Percentiles rank a stretch among this genome's conserved stretches.
Evolutionary conservation across 2,329 filamentous ascomycete genomes (phyloP).

Genomic region (Hypoxylon sp.): DNA sequence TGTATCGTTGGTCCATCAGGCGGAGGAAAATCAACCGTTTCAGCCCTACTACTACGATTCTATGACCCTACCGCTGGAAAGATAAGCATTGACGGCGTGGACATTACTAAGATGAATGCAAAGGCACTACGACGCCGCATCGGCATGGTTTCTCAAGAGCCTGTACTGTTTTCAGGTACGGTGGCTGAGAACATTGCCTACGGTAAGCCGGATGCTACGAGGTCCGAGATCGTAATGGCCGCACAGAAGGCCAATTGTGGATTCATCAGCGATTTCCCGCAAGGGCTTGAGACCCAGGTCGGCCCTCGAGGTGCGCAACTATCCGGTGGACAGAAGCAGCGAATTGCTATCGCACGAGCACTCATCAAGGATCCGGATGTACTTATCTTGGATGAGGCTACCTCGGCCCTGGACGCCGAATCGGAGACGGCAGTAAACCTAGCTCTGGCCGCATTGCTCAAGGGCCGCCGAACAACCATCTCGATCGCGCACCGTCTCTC

Average conservation of each 20-base stretch:
- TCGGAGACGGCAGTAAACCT: slow-evolving; percentile 96
- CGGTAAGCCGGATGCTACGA: slow-evolving; percentile 79
- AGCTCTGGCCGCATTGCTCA: slow-evolving; percentile 81
- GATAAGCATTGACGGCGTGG: slow-evolving; percentile 84
- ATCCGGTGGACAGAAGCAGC: slow-evolving; percentile 95
- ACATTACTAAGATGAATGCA: slow-evolving; percentile 87
- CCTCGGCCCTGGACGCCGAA: slow-evolving; percentile 93
- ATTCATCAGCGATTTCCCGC: slow-evolving; percentile 96
- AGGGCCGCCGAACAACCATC: slow-evolving; percentile 93
- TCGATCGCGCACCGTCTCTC: slow-evolving; percentile 95
- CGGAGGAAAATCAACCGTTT: slow-evolving; percentile 95
- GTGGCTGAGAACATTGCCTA: slow-evolving; percentile 93
- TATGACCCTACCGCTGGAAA: slow-evolving; percentile 82
- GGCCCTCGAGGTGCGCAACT: slow-evolving; percentile 92
- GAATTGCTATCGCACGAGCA: slow-evolving; percentile 94
- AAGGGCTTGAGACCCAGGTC: slow-evolving; percentile 92
- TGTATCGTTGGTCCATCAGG: slow-evolving; percentile 96
- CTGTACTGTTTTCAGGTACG: slow-evolving; percentile 86
- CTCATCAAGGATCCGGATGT: slow-evolving; percentile 97
- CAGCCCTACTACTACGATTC: slow-evolving; percentile 88
- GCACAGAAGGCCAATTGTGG: slow-evolving; percentile 93
- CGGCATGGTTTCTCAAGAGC: slow-evolving; percentile 94
- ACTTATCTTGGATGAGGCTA: slow-evolving; percentile 94
- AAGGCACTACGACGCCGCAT: slow-evolving; percentile 93
- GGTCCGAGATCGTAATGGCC: slow-evolving; percentile 83